A percentile compares a stretch with the other conserved stretches of the same genome.
phyloP scores from a whole-genome alignment of 306 rosid species.

The Vigna angularis region DNA sequence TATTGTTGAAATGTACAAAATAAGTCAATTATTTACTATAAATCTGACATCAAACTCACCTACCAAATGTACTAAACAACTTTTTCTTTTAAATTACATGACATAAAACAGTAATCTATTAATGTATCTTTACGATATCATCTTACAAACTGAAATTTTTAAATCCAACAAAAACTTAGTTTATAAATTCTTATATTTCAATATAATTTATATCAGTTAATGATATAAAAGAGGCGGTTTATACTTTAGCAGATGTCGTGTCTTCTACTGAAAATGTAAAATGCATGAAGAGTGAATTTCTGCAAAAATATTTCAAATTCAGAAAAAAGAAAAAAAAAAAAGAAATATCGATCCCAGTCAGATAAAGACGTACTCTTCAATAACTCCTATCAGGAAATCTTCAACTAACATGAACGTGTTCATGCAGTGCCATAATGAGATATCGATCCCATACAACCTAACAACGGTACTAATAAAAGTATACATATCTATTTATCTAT shows the following conservation, averaged over 20 bases:
- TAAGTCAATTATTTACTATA: neutral
- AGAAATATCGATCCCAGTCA: neutral
- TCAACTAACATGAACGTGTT: neutral
- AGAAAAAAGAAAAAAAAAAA: neutral
- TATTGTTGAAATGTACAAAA: neutral
- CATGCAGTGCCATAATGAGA: neutral
- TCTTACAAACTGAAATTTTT: neutral
- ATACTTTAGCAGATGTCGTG: neutral
- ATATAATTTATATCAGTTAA: neutral
- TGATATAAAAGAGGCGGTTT: too few species aligned
- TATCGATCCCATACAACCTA: neutral
- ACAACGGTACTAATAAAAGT: neutral
- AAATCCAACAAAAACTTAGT: neutral
- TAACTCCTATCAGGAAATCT: neutral
- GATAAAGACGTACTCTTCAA: neutral
- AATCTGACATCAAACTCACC: neutral
- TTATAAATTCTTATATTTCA: neutral
- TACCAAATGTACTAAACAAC: neutral
- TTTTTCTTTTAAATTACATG: neutral
- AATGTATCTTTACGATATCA: neutral
- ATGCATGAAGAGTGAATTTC: too few species aligned
- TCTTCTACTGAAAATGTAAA: too few species aligned
- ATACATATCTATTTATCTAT: too few species aligned
- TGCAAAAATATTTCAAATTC: neutral
- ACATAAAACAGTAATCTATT: too few species aligned